These are phyloP conservation scores for Tuber magnatum DNA, from an alignment of 495 filamentous ascomycete genomes.

Conservation along the genomic window DNA sequence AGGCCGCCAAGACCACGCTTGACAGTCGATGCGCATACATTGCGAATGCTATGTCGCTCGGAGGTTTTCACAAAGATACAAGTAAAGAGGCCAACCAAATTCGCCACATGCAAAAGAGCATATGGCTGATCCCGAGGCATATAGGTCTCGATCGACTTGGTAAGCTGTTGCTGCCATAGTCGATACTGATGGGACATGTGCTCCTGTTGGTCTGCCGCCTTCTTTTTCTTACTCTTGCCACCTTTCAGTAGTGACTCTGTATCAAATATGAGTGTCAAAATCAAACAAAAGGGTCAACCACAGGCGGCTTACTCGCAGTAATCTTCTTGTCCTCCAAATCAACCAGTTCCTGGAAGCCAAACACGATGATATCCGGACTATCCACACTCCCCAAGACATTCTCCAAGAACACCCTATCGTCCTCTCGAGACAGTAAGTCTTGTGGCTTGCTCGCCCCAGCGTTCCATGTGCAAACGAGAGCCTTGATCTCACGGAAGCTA, in stretches of 20 bases:
- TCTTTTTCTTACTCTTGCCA: slow-evolving; percentile 69
- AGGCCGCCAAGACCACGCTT: slow-evolving; percentile 91
- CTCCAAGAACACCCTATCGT: slow-evolving; percentile 66
- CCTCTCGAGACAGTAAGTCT: slow-evolving; percentile 60
- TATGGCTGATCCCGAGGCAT: slow-evolving; percentile 76
- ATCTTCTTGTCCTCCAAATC: slow-evolving; percentile 95
- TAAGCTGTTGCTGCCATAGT: slow-evolving; percentile 85
- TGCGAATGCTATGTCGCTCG: slow-evolving; percentile 64
- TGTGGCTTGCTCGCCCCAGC: slow-evolving; percentile 84
- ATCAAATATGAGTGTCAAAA: slow-evolving; percentile 34
- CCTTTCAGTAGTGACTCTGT: slow-evolving; percentile 63
- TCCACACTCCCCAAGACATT: slow-evolving; percentile 62
- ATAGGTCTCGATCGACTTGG: slow-evolving; percentile 68
- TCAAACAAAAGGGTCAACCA: neutral
- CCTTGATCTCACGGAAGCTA: slow-evolving; percentile 69
- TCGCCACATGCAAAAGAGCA: slow-evolving; percentile 76
- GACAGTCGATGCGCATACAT: slow-evolving; percentile 70
- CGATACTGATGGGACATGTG: slow-evolving; percentile 97
- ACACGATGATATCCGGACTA: slow-evolving; percentile 82
- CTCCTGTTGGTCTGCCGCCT: slow-evolving; percentile 68
- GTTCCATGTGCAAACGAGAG: slow-evolving; percentile 87
- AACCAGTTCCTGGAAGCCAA: slow-evolving; percentile 96
- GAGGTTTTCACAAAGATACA: slow-evolving; percentile 86
- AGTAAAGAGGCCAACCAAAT: slow-evolving; percentile 87
- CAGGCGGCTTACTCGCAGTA: slow-evolving; percentile 66